phyloP scores from a whole-genome alignment of 2,329 filamentous ascomycete species.

The Aspergillus udagawae region DNA sequence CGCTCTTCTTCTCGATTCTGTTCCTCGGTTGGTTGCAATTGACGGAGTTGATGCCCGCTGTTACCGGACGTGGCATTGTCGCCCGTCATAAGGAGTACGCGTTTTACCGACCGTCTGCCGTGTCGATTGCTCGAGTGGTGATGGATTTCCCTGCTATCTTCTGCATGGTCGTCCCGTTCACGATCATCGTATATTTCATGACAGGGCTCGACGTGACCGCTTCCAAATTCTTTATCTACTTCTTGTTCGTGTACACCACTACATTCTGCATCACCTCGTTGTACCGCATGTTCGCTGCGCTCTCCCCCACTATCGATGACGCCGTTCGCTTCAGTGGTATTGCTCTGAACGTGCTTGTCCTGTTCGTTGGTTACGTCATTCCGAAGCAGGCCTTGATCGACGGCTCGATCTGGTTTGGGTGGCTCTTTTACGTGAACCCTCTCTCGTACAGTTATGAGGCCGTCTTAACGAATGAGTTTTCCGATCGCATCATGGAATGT shows the following conservation, averaged over 20 bases:
- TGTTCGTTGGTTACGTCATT: constrained; percentile 67
- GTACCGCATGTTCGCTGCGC: constrained; percentile 63
- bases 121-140: constrained; percentile 58
- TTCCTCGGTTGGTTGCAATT: constrained; percentile 70
- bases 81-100: constrained; percentile 65
- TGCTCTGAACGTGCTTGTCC: constrained; percentile 56
- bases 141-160: constrained; percentile 61
- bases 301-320: constrained; percentile 62
- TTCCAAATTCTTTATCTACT: constrained; percentile 63
- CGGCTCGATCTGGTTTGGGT: constrained; percentile 64
- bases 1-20: constrained; percentile 63
- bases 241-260: constrained; percentile 60
- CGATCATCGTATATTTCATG: constrained; percentile 64
- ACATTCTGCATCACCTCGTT: constrained; percentile 61
- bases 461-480: constrained; percentile 64
- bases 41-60: constrained; percentile 72
- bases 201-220: constrained; percentile 54
- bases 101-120: constrained; percentile 66
- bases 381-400: constrained; percentile 57
- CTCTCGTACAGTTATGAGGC: constrained; percentile 62
- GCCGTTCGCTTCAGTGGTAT: constrained; percentile 63
- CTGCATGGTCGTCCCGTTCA: constrained; percentile 57
- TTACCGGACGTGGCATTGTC: constrained; percentile 66
- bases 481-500: constrained; percentile 55
- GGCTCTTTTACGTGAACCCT: constrained; percentile 55